Conservation (phyloP, 2,329 filamentous ascomycete species). For the Clarireedia sp. region DNA sequence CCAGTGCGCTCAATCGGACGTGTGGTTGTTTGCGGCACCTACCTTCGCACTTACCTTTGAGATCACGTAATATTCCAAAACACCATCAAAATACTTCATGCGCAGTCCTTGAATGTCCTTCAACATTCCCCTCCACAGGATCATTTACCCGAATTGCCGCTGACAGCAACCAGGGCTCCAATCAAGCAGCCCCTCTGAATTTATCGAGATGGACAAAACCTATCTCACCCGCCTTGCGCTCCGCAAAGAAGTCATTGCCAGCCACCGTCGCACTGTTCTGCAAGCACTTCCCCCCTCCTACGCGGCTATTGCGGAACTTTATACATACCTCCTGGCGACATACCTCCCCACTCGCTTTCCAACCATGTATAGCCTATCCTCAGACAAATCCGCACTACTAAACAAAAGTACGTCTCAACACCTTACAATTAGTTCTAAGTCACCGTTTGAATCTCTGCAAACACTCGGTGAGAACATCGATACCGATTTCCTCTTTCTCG, state of each 20-base stretch:
- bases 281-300: conserved; percentile 32
- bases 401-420: conserved; percentile 39
- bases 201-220: conserved; percentile 51
- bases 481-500: conserved; percentile 51
- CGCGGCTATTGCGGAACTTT: conserved; percentile 47
- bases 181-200: conserved; percentile 42
- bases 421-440: conserved; percentile 32
- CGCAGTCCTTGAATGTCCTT: too few relatives aligned
- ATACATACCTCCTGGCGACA: conserved; percentile 42
- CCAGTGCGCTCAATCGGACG: too few relatives aligned
- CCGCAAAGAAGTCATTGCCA: conserved; percentile 38
- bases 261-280: conserved; percentile 35
- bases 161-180: conserved; percentile 38
- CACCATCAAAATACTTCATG: too few relatives aligned
- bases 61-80: too few relatives aligned
- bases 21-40: too few relatives aligned
- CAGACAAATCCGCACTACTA: conserved; percentile 28
- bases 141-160: neutral
- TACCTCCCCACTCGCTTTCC: conserved; percentile 53
- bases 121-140: too few relatives aligned
- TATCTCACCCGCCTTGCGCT: conserved; percentile 44
- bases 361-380: conserved; percentile 37
- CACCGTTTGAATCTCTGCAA: conserved; percentile 35
- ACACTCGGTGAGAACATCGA: conserved; percentile 46
- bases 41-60: too few relatives aligned